Evolutionary conservation across 1,284 basidiomycete genomes (phyloP), one percentile per base, ranked within the genome.

Genomic region (Boletus semigastroideus): DNA sequence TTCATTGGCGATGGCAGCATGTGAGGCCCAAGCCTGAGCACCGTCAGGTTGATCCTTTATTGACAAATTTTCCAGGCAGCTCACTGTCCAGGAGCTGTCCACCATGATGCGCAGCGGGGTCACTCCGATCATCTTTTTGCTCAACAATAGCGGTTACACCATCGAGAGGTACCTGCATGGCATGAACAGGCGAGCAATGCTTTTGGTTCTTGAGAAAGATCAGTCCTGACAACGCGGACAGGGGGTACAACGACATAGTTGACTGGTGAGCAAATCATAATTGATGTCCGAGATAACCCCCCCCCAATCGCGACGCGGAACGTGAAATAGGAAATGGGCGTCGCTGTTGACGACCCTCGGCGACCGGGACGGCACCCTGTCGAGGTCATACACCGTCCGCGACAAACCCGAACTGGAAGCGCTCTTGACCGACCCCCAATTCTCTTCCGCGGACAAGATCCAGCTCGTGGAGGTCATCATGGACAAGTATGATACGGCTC

Each of bases 91-190:
- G 65, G 87, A 90, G 59, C 67, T 94, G 14, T 87, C 90, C 6
- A 85, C 86, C 3, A 92, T 93, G 86, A 78, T 92, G 49, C 79
- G 77, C 28, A 68, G 79, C 48, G 78, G 75, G 9, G 66, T 93
- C 30, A 86, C 78, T 49, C 90, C 92, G 4, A 90, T 91, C 65
- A 75, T 94, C 46, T 92, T 94, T 68, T 77, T 98, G 14, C 75
- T 97, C 51, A 94, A 94, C 76, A 95, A 98, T 72, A 83, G 84
- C 48, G 94, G 94, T 0, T 94, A 94, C 69, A 86, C 86, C 40
- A 94, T 96, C 56, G 94, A 97, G 75, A 79, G 90, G 20, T 82
- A 81, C 63, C 80, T 94, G 56, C 86, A 92, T 65, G 90, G 86
- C 20, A 77, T 76, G 62, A 59, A 74, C 20, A 71, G 78, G 72